These are phyloP conservation scores for Infundibulicybe gibba DNA, from an alignment of 768 basidiomycete species.

Conservation along the genomic window DNA sequence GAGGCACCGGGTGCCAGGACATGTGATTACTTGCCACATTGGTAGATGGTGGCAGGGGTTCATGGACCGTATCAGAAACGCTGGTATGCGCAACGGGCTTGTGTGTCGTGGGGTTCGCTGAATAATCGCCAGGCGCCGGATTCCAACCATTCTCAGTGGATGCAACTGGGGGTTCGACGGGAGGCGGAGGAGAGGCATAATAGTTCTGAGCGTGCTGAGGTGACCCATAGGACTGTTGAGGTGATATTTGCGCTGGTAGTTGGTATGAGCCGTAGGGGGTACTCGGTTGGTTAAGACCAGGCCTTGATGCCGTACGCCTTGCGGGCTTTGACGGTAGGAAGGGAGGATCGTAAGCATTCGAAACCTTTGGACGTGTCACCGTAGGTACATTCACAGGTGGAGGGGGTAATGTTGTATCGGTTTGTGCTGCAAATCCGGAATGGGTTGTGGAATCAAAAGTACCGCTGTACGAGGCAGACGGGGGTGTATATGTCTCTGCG, in stretches of 20 bases:
- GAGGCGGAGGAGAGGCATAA: constrained; percentile 2
- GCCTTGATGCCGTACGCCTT: constrained; percentile 22
- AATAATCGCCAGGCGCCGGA: too few relatives aligned
- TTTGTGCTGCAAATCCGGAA: background rate
- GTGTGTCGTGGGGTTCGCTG: too few relatives aligned
- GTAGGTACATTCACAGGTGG: constrained; percentile 1
- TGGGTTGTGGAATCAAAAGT: constrained; percentile 21
- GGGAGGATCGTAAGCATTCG: constrained; percentile 77
- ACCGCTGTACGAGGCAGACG: constrained; percentile 3
- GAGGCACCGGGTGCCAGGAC: too few relatives aligned
- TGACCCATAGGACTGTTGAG: constrained; percentile 8
- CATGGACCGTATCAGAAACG: too few relatives aligned
- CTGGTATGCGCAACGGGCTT: too few relatives aligned
- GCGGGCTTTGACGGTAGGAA: constrained; percentile 47
- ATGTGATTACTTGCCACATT: too few relatives aligned
- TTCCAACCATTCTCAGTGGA: too few relatives aligned
- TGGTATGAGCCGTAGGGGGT: constrained; percentile 6
- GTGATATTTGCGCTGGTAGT: constrained; percentile 5
- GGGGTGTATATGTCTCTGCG: constrained; percentile 6
- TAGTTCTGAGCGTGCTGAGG: constrained; percentile 1
- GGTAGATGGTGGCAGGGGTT: too few relatives aligned
- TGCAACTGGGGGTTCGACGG: too few relatives aligned
- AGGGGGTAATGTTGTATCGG: constrained; percentile 1
- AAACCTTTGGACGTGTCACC: constrained; percentile 42
- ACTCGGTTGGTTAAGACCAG: background rate